Percentiles rank a stretch among this genome's conserved stretches.
Evolutionary conservation across 495 filamentous ascomycete species (phyloP).

Genomic region (Aspergillus asperescens): DNA sequence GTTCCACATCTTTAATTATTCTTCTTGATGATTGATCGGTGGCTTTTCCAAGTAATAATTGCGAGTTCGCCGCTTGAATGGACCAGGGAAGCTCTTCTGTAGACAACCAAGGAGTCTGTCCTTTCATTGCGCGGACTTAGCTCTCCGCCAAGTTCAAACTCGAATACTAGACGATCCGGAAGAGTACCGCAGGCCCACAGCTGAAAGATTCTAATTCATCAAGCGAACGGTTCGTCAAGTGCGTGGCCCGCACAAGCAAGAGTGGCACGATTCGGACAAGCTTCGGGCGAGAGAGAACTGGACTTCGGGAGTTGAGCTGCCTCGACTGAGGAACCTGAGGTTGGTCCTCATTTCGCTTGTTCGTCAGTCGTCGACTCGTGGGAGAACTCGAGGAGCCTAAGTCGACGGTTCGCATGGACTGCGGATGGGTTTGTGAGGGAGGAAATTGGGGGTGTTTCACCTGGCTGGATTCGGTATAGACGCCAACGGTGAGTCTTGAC

Average conservation of each 20-base stretch:
- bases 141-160: no score
- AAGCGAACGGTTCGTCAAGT: not conserved
- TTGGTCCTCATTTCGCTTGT: not conserved
- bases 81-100: not conserved
- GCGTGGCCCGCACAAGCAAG: not conserved
- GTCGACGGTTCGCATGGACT: not conserved
- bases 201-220: not conserved
- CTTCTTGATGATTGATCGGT: not conserved
- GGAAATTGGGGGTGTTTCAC: not conserved
- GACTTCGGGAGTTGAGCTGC: slow-evolving; percentile 3
- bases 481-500: no score
- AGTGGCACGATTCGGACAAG: slow-evolving; percentile 13
- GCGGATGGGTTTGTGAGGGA: not conserved
- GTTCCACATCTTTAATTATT: slow-evolving; percentile 5
- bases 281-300: slow-evolving; percentile 1
- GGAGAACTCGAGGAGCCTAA: not conserved
- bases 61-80: not conserved
- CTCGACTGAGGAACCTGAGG: not conserved
- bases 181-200: not conserved
- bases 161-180: no score
- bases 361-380: not conserved
- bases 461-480: not conserved
- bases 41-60: slow-evolving; percentile 2
- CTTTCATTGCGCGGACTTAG: no score
- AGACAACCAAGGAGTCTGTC: no score